Base-by-base conservation (phyloP, 305 asterid species). In the Fraxinus ornus region DNA sequence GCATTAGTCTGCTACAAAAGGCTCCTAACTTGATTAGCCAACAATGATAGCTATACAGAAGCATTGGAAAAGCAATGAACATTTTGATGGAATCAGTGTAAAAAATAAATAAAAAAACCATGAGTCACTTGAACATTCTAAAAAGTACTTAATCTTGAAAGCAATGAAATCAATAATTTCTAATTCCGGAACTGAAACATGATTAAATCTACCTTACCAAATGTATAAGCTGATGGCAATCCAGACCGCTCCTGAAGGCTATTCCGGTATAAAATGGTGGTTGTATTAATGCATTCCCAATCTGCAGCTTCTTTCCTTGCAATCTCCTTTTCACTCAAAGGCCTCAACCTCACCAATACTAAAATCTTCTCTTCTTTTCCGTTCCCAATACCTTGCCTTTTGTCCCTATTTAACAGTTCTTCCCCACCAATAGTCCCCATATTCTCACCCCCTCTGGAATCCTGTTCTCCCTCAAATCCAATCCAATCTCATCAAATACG, bases 281-380 rank as follows among this genome's bases (percentile, higher is more conserved):
- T 90, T 7, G 96, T 86, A 78, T 96, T 92, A 79, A 96, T 93
- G 90, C 98, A 96, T 86, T 96, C 98, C 99, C 99, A 96, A 78
- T 96, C 99, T 1, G 90, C 88, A 84, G 91, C 98, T 82, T 96
- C 99, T 33, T 86, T 87, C 84, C 84, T 88, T 13, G 87, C 80
- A 70, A 90, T 88, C 94, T 96, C 99, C 89, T 91, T 96, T 77
- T 92, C 98, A 86, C 92, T 89, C 88, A 96, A 76, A 85, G 99
- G 99, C 88, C 98, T 94, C 84, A 96, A 85, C 87, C 99, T 93
- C 85, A 94, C 98, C 83, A 92, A 84, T 72, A 96, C 99, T 85
- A 94, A 68, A 83, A 96, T 94, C 91, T 93, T 96, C 87, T 96
- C 98, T 60, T 91, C 95, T 32, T 80, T 81, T 13, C 93, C 97